These are phyloP conservation scores for Sphaerulina populicola DNA, from an alignment of 2,329 filamentous ascomycete species.

Conservation along the genomic window DNA sequence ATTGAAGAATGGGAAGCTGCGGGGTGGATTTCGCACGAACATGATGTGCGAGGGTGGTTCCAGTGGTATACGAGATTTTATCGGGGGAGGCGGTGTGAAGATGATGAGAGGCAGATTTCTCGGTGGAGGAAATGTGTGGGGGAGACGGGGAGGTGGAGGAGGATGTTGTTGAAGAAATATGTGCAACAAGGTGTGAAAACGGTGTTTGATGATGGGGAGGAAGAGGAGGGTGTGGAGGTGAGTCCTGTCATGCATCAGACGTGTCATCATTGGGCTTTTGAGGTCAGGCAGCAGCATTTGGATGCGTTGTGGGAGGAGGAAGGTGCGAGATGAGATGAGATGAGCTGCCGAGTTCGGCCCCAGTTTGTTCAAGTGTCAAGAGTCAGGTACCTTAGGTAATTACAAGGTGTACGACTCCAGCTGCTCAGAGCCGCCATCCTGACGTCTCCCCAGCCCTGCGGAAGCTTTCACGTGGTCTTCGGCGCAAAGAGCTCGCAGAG, in stretches of 20 bases:
- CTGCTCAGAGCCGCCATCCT: neutral
- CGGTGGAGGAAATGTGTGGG: slow-evolving; percentile 49
- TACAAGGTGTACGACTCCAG: no score
- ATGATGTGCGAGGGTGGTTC: slow-evolving; percentile 50
- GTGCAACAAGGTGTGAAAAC: slow-evolving; percentile 40
- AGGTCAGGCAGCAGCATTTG: slow-evolving; percentile 44
- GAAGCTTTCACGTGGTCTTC: neutral
- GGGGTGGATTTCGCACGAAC: slow-evolving; percentile 49
- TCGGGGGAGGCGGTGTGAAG: slow-evolving; percentile 43
- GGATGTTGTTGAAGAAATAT: slow-evolving; percentile 48
- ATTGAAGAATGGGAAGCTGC: slow-evolving; percentile 50
- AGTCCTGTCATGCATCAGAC: slow-evolving; percentile 52
- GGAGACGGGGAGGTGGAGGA: slow-evolving; percentile 44
- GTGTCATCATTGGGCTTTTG: slow-evolving; percentile 50
- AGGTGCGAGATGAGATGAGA: neutral
- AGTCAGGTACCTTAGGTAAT: no score
- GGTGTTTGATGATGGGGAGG: slow-evolving; percentile 41
- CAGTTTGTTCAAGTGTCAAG: no score
- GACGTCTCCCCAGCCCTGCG: neutral
- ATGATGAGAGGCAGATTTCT: slow-evolving; percentile 46
- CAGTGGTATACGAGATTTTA: slow-evolving; percentile 51
- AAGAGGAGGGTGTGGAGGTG: slow-evolving; percentile 39
- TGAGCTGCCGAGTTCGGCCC: neutral
- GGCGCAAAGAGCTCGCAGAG: slow-evolving; percentile 26
- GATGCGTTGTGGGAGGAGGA: slow-evolving; percentile 40